A percentile compares a stretch with the other conserved stretches of the same genome.
Evolutionary conservation across 352 stramenopile species (phyloP).

Genomic region (Blastocystis sp.): DNA sequence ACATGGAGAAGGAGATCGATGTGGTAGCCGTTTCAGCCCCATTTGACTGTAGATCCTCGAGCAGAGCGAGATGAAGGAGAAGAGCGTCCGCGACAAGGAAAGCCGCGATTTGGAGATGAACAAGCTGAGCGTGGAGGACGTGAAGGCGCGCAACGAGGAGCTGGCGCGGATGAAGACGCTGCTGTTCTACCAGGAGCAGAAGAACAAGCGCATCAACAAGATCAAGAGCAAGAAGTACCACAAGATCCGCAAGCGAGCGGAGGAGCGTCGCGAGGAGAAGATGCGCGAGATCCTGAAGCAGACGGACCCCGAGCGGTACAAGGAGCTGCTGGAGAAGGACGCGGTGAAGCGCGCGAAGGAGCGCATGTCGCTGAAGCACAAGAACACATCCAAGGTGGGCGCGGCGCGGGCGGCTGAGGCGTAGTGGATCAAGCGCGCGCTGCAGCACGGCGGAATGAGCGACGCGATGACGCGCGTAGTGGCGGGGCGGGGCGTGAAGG

Average conservation of each 20-base stretch:
- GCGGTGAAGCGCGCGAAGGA: conserved; percentile 87
- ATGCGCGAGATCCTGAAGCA: conserved; percentile 75
- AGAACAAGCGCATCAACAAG: conserved; percentile 94
- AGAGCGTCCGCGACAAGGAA: conserved; percentile 25
- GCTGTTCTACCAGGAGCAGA: conserved; percentile 98
- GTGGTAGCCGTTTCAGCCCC: background rate
- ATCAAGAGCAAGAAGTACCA: conserved; percentile 99
- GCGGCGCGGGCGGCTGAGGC: background rate
- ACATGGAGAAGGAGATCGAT: conserved; percentile 66
- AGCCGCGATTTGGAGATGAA: conserved; percentile 37
- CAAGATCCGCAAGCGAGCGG: conserved; percentile 90
- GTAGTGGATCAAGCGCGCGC: conserved; percentile 87
- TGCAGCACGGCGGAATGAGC: conserved; percentile 84
- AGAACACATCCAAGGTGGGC: conserved; percentile 86
- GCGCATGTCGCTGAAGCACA: conserved; percentile 92
- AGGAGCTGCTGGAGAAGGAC: conserved; percentile 78
- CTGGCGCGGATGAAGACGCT: conserved; percentile 90
- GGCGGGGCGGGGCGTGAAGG: background rate
- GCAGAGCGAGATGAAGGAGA: conserved; percentile 68
- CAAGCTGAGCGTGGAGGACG: conserved; percentile 55
- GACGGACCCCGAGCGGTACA: conserved; percentile 73
- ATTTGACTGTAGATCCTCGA: conserved; percentile 16
- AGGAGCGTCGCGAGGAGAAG: conserved; percentile 81
- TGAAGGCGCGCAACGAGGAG: conserved; percentile 80
- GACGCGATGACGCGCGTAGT: conserved; percentile 83